Percentiles rank a stretch among this genome's conserved stretches.
Evolutionary conservation across 2,329 filamentous ascomycete species (phyloP).

Genomic region (Hawksworthiomyces lignivorus): DNA sequence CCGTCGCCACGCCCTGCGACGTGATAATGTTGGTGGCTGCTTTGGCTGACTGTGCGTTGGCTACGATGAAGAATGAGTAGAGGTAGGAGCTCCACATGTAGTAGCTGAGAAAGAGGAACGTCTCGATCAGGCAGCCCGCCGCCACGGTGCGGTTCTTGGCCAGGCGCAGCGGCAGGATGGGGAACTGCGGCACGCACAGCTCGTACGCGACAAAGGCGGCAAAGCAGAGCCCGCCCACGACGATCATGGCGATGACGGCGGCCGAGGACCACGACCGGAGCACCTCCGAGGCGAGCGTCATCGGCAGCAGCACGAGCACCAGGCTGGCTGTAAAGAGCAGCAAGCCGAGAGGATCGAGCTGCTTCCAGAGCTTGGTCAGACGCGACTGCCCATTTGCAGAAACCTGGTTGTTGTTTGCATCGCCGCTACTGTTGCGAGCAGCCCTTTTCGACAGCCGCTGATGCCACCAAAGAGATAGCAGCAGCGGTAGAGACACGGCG

Average conservation of each 20-base stretch:
- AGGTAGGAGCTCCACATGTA: slow-evolving; percentile 47
- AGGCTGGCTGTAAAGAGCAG: slow-evolving; percentile 50
- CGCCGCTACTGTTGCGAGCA: too few relatives aligned
- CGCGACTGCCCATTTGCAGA: too few relatives aligned
- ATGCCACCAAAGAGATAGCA: too few relatives aligned
- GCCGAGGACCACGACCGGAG: slow-evolving; percentile 41
- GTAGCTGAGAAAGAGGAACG: slow-evolving; percentile 39
- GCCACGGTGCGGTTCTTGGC: slow-evolving; percentile 43
- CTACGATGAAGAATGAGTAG: slow-evolving; percentile 46
- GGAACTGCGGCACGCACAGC: slow-evolving; percentile 44
- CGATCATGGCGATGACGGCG: slow-evolving; percentile 51
- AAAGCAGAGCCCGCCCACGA: slow-evolving; percentile 52
- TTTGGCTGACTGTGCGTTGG: slow-evolving; percentile 33
- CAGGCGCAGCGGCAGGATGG: slow-evolving; percentile 47
- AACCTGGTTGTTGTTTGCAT: too few relatives aligned
- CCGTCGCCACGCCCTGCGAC: slow-evolving; percentile 43
- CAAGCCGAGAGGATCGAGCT: slow-evolving; percentile 34
- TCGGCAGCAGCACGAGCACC: slow-evolving; percentile 54
- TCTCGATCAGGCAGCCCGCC: slow-evolving; percentile 37
- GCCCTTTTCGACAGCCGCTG: too few relatives aligned
- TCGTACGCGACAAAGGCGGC: slow-evolving; percentile 44
- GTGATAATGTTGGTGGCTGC: slow-evolving; percentile 38
- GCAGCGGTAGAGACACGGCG: too few relatives aligned
- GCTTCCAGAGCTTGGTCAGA: slow-evolving; percentile 18
- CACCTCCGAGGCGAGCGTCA: slow-evolving; percentile 44